A percentile compares a stretch with the other conserved stretches of the same genome.
phyloP scores from a whole-genome alignment of 2,329 filamentous ascomycete genomes.

The Nothomitra cinnamomea region DNA sequence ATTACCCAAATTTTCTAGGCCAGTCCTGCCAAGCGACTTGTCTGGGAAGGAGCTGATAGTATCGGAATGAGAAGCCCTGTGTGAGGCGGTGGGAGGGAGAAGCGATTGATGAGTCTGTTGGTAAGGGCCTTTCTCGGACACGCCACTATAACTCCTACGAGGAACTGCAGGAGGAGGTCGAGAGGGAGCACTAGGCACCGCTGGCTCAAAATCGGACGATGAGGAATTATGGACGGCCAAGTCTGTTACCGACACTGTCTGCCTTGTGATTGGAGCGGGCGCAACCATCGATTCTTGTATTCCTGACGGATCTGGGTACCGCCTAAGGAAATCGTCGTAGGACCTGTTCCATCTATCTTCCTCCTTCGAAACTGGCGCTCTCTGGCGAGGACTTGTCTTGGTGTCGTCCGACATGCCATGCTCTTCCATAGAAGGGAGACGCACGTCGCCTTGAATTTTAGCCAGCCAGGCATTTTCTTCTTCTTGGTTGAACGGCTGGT shows the following conservation, averaged over 20 bases:
- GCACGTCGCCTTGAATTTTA: conserved; percentile 33
- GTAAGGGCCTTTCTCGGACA: conserved; percentile 41
- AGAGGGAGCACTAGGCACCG: conserved; percentile 19
- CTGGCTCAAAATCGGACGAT: conserved; percentile 17
- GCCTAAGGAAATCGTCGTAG: conserved; percentile 68
- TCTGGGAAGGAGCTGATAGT: conserved; percentile 1
- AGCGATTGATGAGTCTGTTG: conserved; percentile 24
- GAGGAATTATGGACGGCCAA: conserved; percentile 15
- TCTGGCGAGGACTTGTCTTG: background rate
- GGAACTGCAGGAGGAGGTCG: conserved; percentile 36
- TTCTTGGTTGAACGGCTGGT: conserved; percentile 58
- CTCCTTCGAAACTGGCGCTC: conserved; percentile 10
- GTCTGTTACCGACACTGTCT: conserved; percentile 14
- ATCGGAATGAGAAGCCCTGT: conserved; percentile 14
- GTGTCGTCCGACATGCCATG: conserved; percentile 8
- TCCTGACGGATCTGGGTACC: conserved; percentile 56
- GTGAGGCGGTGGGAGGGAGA: conserved; percentile 27
- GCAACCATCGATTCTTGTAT: conserved; percentile 39
- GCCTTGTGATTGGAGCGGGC: conserved; percentile 13
- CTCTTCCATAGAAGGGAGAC: conserved; percentile 24
- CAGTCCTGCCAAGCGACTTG: conserved; percentile 32
- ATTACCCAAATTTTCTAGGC: conserved; percentile 62
- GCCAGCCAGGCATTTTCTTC: conserved; percentile 72
- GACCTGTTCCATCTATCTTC: conserved; percentile 30
- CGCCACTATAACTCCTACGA: conserved; percentile 60